Percentiles rank a stretch among this genome's conserved stretches.
Evolutionary conservation across 257 asterid species (phyloP).

Genomic region (Solanum virginianum): DNA sequence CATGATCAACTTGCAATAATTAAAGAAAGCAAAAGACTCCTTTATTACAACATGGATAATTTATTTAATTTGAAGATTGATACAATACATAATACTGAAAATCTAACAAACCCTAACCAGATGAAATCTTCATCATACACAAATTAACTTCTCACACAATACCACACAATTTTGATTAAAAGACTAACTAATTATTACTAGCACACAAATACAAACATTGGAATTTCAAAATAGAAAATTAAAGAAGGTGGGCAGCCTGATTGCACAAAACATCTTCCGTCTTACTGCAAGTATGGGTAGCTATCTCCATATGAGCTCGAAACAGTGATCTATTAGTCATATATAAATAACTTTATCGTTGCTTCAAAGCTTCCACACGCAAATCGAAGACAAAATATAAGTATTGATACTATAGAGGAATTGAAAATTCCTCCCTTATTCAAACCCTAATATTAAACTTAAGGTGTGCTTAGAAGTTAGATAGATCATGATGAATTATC

Average conservation of each 20-base stretch:
- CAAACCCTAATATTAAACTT: not conserved
- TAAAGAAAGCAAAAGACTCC: not conserved
- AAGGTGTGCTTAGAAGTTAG: not conserved
- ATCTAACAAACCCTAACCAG: conserved; percentile 8
- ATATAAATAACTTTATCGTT: not conserved
- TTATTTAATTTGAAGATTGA: not conserved
- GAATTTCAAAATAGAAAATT: not conserved
- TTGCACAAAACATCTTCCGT: not conserved
- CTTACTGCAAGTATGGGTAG: not conserved
- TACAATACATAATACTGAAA: not conserved
- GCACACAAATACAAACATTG: not conserved
- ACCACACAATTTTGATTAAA: not conserved
- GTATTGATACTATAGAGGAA: not conserved
- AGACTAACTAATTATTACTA: not conserved
- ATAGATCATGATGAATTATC: not conserved
- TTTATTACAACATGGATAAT: not conserved
- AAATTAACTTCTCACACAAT: not conserved
- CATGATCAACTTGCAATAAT: not conserved
- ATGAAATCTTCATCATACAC: not conserved
- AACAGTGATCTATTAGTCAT: not conserved
- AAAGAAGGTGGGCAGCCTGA: not conserved
- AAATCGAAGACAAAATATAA: not conserved
- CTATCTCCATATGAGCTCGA: not conserved
- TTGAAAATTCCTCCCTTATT: not conserved
- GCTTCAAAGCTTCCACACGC: not conserved